Evolutionary conservation across 768 basidiomycete genomes (phyloP).

Genomic region (Pisolithus tinctorius): DNA sequence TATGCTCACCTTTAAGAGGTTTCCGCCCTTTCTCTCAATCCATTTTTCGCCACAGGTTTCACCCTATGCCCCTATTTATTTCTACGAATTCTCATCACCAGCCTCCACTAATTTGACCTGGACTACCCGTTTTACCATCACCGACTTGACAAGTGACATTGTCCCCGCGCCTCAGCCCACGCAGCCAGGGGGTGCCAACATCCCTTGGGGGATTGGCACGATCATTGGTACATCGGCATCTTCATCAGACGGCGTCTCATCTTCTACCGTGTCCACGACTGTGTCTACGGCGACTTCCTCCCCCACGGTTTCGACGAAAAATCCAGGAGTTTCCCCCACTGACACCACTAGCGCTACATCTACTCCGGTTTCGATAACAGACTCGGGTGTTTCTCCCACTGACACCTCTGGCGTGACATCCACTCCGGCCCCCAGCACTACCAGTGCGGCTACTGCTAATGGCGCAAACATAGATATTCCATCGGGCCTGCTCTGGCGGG

Average conservation of each 20-base stretch:
- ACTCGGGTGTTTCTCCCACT: not conserved
- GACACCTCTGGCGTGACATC: not conserved
- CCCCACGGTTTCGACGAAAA: conserved; percentile 1
- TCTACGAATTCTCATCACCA: conserved; percentile 66
- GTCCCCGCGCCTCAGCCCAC: conserved; percentile 43
- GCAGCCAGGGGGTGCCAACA: conserved; percentile 43
- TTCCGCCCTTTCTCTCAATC: not conserved
- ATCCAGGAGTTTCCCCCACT: not conserved
- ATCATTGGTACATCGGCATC: conserved; percentile 33
- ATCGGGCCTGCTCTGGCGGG: conserved; percentile 8
- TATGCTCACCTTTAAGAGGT: conserved; percentile 24
- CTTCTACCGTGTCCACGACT: conserved; percentile 6
- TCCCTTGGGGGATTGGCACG: conserved; percentile 63
- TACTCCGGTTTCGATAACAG: not conserved
- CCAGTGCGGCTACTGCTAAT: conserved; percentile 1
- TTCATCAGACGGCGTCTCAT: conserved; percentile 26
- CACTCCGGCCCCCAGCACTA: not conserved
- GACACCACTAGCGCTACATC: not conserved
- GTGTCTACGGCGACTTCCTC: conserved; percentile 1
- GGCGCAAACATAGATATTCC: conserved; percentile 2
- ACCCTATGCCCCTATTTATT: conserved; percentile 65
- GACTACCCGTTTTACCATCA: conserved; percentile 77
- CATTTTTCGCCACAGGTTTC: conserved; percentile 38
- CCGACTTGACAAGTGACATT: conserved; percentile 38
- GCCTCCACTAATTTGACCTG: conserved; percentile 38